Base-by-base conservation (phyloP, 179 eudicot genomes). In the Dionaea muscipula region DNA sequence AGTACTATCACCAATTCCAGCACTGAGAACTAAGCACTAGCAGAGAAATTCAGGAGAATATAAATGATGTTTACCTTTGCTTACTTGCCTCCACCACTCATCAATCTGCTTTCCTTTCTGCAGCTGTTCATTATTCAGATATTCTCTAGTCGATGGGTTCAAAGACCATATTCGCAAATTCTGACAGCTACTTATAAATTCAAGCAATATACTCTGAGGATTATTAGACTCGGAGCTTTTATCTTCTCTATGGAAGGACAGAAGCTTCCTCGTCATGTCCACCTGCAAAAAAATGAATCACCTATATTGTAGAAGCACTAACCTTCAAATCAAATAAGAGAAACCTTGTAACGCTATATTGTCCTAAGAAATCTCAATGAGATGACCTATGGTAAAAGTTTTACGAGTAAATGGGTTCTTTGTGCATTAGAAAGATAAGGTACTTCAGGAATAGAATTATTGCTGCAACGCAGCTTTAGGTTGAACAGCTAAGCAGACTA, bases 31-130 rank as follows among this genome's bases (percentile, higher is more conserved):
- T 28, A 28, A 28, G 8, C n/a, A n/a, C n/a, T 28, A 28, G 35
- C 35, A 28, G 5, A 28, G 5, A 3, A 8, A 3, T 28, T 28
- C 35, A 28, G 8, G 35, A 28, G 7, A 41, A 15, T 37, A 8
- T 37, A 2, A 37, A 33, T 20, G 25, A 40, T 2, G 20, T 49
- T 44, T 74, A 86, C 98, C 98, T 82, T 86, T 84, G 80, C 73
- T 75, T 57, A 69, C 84, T 80, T 91, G 98, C 75, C 75, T 87
- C 95, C 90, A 82, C 98, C 98, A 91, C 70, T 91, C 98, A 78
- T 87, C 94, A 62, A 86, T 91, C 68, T 84, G 98, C 71, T 87
- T 87, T 69, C 95, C 98, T 69, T 91, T 91, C 67, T 82, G 98
- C 67, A 87, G 88, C 70, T 80, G 95, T 74, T 91, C 98, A 40